Evolutionary conservation across 345 rosid species (phyloP).

Genomic region (Melaleuca quinquenervia): DNA sequence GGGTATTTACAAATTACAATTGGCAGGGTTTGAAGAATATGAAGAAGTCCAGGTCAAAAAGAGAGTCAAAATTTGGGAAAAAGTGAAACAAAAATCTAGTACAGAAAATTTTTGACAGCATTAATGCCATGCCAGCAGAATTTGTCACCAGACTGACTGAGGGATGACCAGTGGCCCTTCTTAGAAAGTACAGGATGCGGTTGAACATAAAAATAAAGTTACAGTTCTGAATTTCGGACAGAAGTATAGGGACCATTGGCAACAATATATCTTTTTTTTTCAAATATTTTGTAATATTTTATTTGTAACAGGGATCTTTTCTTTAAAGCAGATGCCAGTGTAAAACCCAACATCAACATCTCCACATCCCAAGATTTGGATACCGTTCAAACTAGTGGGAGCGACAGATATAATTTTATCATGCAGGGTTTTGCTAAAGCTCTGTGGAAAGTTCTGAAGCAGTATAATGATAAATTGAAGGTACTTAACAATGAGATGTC

Average conservation of each 20-base stretch:
- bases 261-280: not conserved
- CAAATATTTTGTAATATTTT: not conserved
- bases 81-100: not conserved
- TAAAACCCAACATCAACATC: not conserved
- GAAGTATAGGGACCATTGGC: not conserved
- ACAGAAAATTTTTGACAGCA: not conserved
- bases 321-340: not conserved
- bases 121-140: not conserved
- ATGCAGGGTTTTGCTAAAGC: conserved; percentile 65
- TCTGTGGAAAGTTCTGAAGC: conserved; percentile 71
- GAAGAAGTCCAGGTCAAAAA: not conserved
- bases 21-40: not conserved
- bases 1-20: not conserved
- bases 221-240: not conserved
- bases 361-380: conserved; percentile 1
- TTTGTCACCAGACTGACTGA: not conserved
- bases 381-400: conserved; percentile 10
- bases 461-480: conserved; percentile 57
- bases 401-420: conserved; percentile 37
- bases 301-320: not conserved
- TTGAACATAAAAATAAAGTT: not conserved
- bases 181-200: not conserved
- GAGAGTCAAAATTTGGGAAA: not conserved
- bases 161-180: not conserved
- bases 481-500: conserved; percentile 12